Evolutionary conservation across 1,284 basidiomycete species (phyloP), one percentile per base, ranked within the genome.

Genomic region (Ustilago shanxiensis): DNA sequence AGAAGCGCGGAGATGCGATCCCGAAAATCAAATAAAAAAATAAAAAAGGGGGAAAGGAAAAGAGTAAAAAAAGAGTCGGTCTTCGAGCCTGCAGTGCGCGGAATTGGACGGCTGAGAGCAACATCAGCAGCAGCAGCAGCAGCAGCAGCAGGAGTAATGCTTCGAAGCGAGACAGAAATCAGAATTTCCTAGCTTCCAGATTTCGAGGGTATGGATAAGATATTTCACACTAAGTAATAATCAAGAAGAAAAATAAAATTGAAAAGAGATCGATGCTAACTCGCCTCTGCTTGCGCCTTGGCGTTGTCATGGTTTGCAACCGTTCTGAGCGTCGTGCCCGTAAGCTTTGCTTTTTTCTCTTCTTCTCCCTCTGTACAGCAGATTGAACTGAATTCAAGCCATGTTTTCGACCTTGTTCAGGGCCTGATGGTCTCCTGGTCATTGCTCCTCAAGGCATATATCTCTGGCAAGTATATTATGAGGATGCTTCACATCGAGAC

Each of bases 1-100:
- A 41, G 39, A 14, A 41, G 44, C 44, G 44, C 49, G 29, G 49
- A 51, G 29, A 49, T 22, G 47, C 47, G 49, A 51, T 26, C 49
- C 49, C 29, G 26, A 51, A 37, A 37, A 37, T n/a, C n/a, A 37
- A 37, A 37, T 50, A 37, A 37, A 37, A 37, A 37, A 37, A 37
- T 37, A 37, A 37, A 16, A 37, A 37, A 10, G 13, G 14, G 13
- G 13, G 13, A 10, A 37, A 37, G 14, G 13, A 37, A 6, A 37
- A 37, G 14, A 37, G 14, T 37, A 37, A 37, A 16, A 37, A 37
- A n/a, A n/a, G n/a, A n/a, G n/a, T n/a, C n/a, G n/a, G n/a, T n/a
- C n/a, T n/a, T n/a, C n/a, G n/a, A n/a, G n/a, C n/a, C n/a, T 33
- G 24, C n/a, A 47, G 11, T 26, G 24, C 47, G 24, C 26, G 26